A percentile compares a stretch with the other conserved stretches of the same genome.
Evolutionary conservation across 768 basidiomycete species (phyloP).

Genomic region (Suillus placidus): DNA sequence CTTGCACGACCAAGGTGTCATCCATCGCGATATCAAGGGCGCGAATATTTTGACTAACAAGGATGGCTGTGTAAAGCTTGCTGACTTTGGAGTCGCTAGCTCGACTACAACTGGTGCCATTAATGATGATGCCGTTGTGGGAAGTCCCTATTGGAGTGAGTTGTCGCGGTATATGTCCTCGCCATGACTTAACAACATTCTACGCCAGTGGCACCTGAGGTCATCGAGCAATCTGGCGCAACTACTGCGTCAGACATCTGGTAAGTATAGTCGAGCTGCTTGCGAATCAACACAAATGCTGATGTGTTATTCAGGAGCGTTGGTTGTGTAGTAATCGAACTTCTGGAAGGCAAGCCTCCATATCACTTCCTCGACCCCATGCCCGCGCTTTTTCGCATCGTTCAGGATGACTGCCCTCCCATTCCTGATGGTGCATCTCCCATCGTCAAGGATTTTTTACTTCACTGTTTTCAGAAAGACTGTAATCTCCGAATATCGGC

Average conservation of each 20-base stretch:
- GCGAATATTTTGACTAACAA: conserved; percentile 99
- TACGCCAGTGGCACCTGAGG: conserved; percentile 90
- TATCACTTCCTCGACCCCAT: conserved; percentile 96
- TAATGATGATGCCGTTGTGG: conserved; percentile 90
- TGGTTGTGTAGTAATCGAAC: conserved; percentile 97
- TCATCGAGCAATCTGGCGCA: conserved; percentile 97
- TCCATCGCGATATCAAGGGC: conserved; percentile 98
- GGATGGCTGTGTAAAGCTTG: conserved; percentile 97
- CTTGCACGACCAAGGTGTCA: conserved; percentile 91
- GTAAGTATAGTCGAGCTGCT: conserved; percentile 40
- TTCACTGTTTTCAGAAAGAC: conserved; percentile 99
- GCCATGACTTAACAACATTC: conserved; percentile 13
- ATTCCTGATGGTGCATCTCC: conserved; percentile 95
- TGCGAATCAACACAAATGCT: conserved; percentile 4
- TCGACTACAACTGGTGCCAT: conserved; percentile 73
- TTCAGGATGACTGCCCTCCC: conserved; percentile 96
- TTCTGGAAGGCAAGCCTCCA: conserved; percentile 87
- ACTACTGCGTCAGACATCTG: conserved; percentile 98
- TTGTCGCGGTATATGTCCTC: conserved; percentile 20
- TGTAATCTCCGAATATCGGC: conserved; percentile 92
- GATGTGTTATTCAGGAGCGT: conserved; percentile 58
- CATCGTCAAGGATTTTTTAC: conserved; percentile 94
- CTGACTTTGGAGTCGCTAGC: conserved; percentile 96
- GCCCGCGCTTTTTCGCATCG: conserved; percentile 98
- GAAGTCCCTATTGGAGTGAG: conserved; percentile 98